Evolutionary conservation across 345 rosid genomes (phyloP), one percentile per base, ranked within the genome.

Genomic region (Adansonia digitata): DNA sequence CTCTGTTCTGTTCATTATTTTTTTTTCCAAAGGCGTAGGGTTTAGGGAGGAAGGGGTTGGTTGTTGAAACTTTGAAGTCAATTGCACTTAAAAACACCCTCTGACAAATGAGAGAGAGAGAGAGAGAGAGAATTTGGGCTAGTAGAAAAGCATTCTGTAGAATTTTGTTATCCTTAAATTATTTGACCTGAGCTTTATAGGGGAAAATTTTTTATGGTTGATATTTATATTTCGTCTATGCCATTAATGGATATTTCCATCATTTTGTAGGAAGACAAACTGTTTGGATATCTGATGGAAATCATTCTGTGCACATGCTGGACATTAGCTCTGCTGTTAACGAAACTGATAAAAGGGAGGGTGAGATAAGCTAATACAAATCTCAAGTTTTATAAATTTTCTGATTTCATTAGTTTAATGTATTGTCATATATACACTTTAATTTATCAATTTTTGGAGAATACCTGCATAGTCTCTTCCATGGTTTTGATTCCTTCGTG

Each of bases 271-370:
- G 86, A 80, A 73, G 74, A 4, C 90, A 86, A 84, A 84, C 85
- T 73, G 74, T 89, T 78, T 92, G 97, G 96, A 68, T 91, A 49
- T 82, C 89, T 3, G 96, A 92, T 79, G 93, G 94, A 29, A 66
- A 70, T 61, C 81, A 89, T 75, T 85, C 93, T 5, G 80, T 91
- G 82, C 89, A 88, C 57, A 73, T 78, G 74, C 75, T 91, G 75
- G 91, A 87, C 73, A 63, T 52, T 37, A 91, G 84, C 62, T 62
- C 59, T 77, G 74, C 82, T 52, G 71, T 65, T 60, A 78, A 77
- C 55, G 87, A 85, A 82, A 84, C 64, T 59, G 84, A 80, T 77
- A 82, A 71, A 65, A 83, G 80, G 26, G 86, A 77, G 73, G 78
- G 31, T 46, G 84, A 74, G 72, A 84, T 84, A 77, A 82, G 69